Base-by-base conservation (phyloP, 345 rosid genomes). In the Arabidopsis arenosa region DNA sequence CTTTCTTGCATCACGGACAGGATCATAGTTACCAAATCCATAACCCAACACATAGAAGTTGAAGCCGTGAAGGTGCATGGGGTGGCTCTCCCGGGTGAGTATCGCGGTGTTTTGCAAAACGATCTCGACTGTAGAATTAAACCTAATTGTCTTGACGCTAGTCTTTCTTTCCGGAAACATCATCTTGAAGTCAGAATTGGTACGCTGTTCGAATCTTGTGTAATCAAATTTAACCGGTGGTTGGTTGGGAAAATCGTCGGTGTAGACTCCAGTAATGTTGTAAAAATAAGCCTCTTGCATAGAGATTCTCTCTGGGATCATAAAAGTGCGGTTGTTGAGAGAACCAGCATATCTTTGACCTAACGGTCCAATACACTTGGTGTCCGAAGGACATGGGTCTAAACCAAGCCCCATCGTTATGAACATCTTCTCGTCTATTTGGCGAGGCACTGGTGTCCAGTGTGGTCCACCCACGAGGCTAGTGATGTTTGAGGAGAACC, bases 31-130 rank as follows among this genome's bases (percentile, higher is more conserved):
- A 26, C 97, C 96, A 66, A 93, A 91, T 11, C 94, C 97, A 68
- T 87, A 93, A 53, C 89, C 95, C 74, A 94, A 2, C 2, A 94
- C 90, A 45, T 89, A 81, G 70, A 94, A 94, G 59, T 92, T 83
- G 48, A 82, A 83, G 3, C 98, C 95, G n/a, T 94, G 98, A 51
- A 92, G 39, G 58, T 93, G 98, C 77, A 92, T 92, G 2, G 97
- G 98, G 17, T 93, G 98, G 43, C 82, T 88, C 84, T 93, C 98
- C 0, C 60, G 7, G 0, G 45, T 76, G 2, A 91, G 0, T 21
- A 91, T 14, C 6, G 84, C 87, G 0, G 94, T 91, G 84, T 93
- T 84, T 56, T 93, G 97, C 12, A 89, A 82, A 84, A 93, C 75
- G 3, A 91, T 64, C 84, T 93, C 86, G 17, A 93, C 89, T 1